Evolutionary conservation across 129 eudicot genomes (phyloP).

Genomic region (Tanacetum coccineum): DNA sequence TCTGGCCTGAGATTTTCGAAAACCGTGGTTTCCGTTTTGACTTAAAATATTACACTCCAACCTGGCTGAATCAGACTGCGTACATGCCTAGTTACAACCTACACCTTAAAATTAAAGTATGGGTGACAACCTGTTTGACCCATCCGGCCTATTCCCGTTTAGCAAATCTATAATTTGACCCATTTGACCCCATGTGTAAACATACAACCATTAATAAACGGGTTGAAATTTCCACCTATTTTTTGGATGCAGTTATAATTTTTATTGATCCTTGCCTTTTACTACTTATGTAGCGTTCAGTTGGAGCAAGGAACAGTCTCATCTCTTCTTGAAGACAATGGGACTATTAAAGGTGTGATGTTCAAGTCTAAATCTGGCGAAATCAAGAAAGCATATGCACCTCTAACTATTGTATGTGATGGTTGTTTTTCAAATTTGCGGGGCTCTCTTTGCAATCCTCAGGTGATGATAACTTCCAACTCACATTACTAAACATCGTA

Average conservation of each 20-base stretch:
- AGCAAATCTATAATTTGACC: too few species aligned
- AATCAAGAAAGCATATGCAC: slow-evolving; percentile 61
- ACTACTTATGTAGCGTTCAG: slow-evolving; percentile 44
- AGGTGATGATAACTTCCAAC: slow-evolving; percentile 33
- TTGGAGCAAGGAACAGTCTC: slow-evolving; percentile 87
- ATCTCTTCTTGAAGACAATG: slow-evolving; percentile 72
- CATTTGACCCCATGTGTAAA: neutral
- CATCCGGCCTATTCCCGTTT: too few species aligned
- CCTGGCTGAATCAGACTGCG: too few species aligned
- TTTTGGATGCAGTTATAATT: neutral
- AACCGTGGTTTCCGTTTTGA: too few species aligned
- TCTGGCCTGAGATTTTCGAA: too few species aligned
- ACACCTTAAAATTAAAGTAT: too few species aligned
- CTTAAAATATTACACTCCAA: too few species aligned
- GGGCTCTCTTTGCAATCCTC: slow-evolving; percentile 72
- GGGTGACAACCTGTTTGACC: too few species aligned
- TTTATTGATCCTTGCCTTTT: neutral
- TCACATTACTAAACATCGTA: neutral
- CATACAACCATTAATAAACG: neutral
- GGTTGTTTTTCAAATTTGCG: slow-evolving; percentile 87
- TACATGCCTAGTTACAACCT: too few species aligned
- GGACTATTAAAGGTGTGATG: slow-evolving; percentile 68
- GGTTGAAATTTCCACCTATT: neutral
- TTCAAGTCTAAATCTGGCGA: slow-evolving; percentile 62
- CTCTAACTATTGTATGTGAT: slow-evolving; percentile 82